Evolutionary conservation across 164 flowering plant species (phyloP).

Genomic region (Taxillus chinensis): DNA sequence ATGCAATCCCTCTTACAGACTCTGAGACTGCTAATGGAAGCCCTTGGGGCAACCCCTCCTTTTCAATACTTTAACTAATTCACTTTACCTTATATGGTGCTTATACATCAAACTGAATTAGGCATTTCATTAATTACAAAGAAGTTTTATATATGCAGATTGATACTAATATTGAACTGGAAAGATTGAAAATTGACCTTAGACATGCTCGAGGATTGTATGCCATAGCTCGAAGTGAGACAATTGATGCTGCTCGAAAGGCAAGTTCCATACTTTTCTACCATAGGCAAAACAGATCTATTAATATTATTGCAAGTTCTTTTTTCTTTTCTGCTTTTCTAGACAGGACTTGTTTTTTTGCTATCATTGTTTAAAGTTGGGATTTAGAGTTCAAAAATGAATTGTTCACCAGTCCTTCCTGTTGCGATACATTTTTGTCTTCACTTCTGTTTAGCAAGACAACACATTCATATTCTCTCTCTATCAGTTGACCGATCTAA

Average conservation of each 20-base stretch:
- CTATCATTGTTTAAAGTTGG: too few relatives aligned
- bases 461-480: constrained; percentile 1
- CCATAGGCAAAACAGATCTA: neutral
- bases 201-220: constrained; percentile 70
- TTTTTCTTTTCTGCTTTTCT: neutral
- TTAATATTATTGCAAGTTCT: neutral
- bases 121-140: neutral
- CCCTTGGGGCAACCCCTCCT: too few relatives aligned
- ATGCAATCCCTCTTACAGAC: too few relatives aligned
- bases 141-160: constrained; percentile 25
- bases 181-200: constrained; percentile 69
- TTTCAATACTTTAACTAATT: too few relatives aligned
- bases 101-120: too few relatives aligned
- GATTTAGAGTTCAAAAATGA: too few relatives aligned
- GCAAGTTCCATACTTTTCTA: constrained; percentile 21
- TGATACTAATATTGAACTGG: constrained; percentile 54
- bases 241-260: constrained; percentile 57
- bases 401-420: too few relatives aligned
- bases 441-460: neutral
- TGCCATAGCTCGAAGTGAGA: constrained; percentile 66
- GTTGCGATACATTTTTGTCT: neutral
- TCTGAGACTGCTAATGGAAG: too few relatives aligned
- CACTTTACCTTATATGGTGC: too few relatives aligned
- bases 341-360: too few relatives aligned
- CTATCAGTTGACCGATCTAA: constrained; percentile 46